phyloP scores from a whole-genome alignment of 352 stramenopile species.

The Stramenopiles sp. region DNA sequence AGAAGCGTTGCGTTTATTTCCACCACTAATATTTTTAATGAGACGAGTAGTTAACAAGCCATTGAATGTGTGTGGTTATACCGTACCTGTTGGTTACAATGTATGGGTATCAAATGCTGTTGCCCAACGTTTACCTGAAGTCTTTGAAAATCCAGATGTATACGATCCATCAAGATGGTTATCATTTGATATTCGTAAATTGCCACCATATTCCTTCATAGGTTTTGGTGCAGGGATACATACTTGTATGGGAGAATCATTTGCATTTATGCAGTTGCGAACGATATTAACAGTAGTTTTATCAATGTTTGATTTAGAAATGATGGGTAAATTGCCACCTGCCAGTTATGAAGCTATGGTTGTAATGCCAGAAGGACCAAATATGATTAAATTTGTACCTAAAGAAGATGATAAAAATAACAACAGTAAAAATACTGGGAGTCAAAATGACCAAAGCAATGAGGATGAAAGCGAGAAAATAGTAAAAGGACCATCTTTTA shows the following conservation, averaged over 20 bases:
- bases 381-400: conserved; percentile 46
- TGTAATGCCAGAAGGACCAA: conserved; percentile 61
- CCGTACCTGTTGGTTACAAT: conserved; percentile 62
- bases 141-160: conserved; percentile 34
- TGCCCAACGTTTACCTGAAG: conserved; percentile 27
- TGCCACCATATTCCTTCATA: conserved; percentile 44
- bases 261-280: conserved; percentile 74
- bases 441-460: no score
- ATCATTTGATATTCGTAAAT: conserved; percentile 27
- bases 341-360: conserved; percentile 72
- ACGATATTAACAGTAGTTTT: conserved; percentile 68
- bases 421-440: neutral
- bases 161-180: conserved; percentile 68
- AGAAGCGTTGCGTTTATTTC: conserved; percentile 61
- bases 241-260: conserved; percentile 73
- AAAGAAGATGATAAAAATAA: conserved; percentile 4
- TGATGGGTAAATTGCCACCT: conserved; percentile 43
- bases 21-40: conserved; percentile 74
- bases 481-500: neutral
- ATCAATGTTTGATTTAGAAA: conserved; percentile 58
- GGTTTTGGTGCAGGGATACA: conserved; percentile 73
- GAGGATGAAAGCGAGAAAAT: neutral
- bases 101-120: conserved; percentile 57
- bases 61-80: conserved; percentile 33
- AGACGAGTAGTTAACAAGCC: conserved; percentile 50